Base-by-base conservation (phyloP, 2,329 filamentous ascomycete genomes). In the Fusarium euwallaceae region DNA sequence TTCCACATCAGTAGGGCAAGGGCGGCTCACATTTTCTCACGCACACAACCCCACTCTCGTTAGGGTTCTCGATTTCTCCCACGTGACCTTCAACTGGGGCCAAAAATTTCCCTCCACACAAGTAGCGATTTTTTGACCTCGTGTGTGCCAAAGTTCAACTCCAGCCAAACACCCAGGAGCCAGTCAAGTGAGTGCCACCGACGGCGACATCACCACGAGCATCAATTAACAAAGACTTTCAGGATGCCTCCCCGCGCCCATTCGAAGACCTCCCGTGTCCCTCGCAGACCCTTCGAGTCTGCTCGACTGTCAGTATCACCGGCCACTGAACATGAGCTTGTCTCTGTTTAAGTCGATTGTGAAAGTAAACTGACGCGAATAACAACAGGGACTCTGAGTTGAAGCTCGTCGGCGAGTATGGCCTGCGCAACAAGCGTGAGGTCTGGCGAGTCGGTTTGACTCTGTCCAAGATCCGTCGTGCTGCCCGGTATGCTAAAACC, bases 401-500 rank as follows among this genome's bases (percentile, higher is more conserved):
- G 88, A 99, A 99, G 94, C 93, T 97, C 88, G 96, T 99, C 84
- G 97, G 97, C 89, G 97, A 99, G 91, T 99, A 97, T 92, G 97
- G 97, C 89, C 95, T 99, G 84, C 94, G 95, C 89, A 99, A 99
- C 92, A 99, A 99, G 95, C 96, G 97, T 91, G 97, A 99, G 92
- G 97, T 99, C 86, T 99, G 97, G 97, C 95, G 97, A 89, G 97
- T 99, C 89, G 93, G 95, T 92, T 93, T 99, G 88, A 98, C 96
- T 84, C 93, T 99, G 85, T 98, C 97, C 90, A 98, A 98, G 93
- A 99, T 99, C 84, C 97, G 97, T 95, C 97, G 97, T 98, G 97
- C 97, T 93, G 97, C 97, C 87, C 97, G 97, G 96, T 98, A 94
- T 71, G 83, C 76, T 73, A 37, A 29, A 43, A 24, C 17, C 1